Percentiles rank a stretch among this genome's conserved stretches.
phyloP scores from a whole-genome alignment of 495 filamentous ascomycete species.

The Sphaerosporella brunnea region DNA sequence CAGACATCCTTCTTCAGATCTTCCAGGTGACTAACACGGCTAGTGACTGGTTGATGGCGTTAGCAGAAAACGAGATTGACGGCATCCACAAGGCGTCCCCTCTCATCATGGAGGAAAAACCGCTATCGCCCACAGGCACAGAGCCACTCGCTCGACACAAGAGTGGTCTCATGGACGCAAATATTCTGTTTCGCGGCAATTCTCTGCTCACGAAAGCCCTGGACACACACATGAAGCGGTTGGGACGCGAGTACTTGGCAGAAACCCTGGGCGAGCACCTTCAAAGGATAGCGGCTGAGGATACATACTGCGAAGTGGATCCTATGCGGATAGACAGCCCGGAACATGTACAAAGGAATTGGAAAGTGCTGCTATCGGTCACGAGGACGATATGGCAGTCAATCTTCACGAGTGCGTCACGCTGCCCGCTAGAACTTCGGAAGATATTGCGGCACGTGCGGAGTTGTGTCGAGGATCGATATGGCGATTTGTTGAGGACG shows the following conservation, averaged over 20 bases:
- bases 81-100: slow-evolving; percentile 63
- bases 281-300: slow-evolving; percentile 65
- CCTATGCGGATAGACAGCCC: slow-evolving; percentile 51
- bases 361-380: slow-evolving; percentile 55
- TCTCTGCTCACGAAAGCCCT: slow-evolving; percentile 85
- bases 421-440: slow-evolving; percentile 69
- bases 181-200: slow-evolving; percentile 89
- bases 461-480: slow-evolving; percentile 86
- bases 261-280: slow-evolving; percentile 75
- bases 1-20: slow-evolving; percentile 78
- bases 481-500: slow-evolving; percentile 86
- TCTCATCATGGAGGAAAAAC: slow-evolving; percentile 25
- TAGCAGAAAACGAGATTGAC: slow-evolving; percentile 95
- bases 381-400: slow-evolving; percentile 72
- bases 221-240: slow-evolving; percentile 84
- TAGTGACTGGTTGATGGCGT: slow-evolving; percentile 74
- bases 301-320: slow-evolving; percentile 90
- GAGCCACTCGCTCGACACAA: slow-evolving; percentile 28
- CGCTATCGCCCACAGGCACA: slow-evolving; percentile 21
- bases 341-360: slow-evolving; percentile 68
- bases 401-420: slow-evolving; percentile 51
- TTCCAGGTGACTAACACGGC: slow-evolving; percentile 87
- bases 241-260: slow-evolving; percentile 85
- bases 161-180: slow-evolving; percentile 50
- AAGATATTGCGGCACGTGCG: slow-evolving; percentile 82